Conservation (phyloP, 805 yeast genomes). For the Monosporozyma solicola region DNA sequence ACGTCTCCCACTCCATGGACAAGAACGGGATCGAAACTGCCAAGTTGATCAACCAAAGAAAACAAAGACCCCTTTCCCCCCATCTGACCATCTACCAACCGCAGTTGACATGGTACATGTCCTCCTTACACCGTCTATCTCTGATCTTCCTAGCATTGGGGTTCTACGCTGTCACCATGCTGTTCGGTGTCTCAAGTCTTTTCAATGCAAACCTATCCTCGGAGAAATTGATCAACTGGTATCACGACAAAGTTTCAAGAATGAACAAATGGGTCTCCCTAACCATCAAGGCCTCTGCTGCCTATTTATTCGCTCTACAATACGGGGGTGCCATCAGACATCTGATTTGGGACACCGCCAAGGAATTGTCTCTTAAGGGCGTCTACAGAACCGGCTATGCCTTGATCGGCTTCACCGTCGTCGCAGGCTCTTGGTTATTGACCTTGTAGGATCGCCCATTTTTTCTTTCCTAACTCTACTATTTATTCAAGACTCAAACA, state of each 20-base stretch:
- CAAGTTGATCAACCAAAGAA: conserved; percentile 29
- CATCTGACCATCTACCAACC: conserved; percentile 86
- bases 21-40: background rate
- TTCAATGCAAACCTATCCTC: conserved; percentile 41
- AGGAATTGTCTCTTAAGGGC: conserved; percentile 70
- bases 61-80: conserved; percentile 79
- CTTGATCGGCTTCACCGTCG: conserved; percentile 55
- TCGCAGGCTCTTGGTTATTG: conserved; percentile 51
- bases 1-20: background rate
- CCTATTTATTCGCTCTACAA: conserved; percentile 86
- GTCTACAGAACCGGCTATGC: conserved; percentile 88
- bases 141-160: conserved; percentile 77
- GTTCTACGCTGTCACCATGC: conserved; percentile 67
- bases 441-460: conserved; percentile 5
- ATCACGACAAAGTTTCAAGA: conserved; percentile 54
- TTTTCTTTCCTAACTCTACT: background rate
- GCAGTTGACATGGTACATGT: conserved; percentile 76
- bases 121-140: conserved; percentile 77
- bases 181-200: conserved; percentile 62
- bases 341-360: conserved; percentile 85
- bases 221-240: conserved; percentile 28
- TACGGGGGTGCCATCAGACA: conserved; percentile 84
- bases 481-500: background rate
- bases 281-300: conserved; percentile 56
- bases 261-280: conserved; percentile 38